Conservation (phyloP, 169 alveolate genomes). For the Cryptosporidium xiaoi region DNA sequence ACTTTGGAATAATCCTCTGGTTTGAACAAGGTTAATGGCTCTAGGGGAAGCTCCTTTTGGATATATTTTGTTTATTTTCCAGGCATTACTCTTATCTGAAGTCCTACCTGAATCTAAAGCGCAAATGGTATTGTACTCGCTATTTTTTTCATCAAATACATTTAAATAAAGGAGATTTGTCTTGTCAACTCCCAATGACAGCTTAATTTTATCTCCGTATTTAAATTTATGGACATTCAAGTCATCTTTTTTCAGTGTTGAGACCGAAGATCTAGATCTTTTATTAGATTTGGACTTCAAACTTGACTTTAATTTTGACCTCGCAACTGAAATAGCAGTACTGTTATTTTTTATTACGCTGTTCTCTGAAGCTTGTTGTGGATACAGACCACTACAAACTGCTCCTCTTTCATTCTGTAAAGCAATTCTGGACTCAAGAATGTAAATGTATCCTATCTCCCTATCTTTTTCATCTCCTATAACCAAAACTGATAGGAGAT, state of each 20-base stretch:
- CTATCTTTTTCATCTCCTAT: neutral
- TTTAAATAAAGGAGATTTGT: slow-evolving; percentile 17
- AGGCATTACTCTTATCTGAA: neutral
- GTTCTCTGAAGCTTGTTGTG: neutral
- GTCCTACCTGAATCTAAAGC: neutral
- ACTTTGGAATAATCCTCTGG: slow-evolving; percentile 2
- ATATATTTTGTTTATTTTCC: slow-evolving; percentile 6
- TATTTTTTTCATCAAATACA: slow-evolving; percentile 6
- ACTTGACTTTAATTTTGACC: too few species aligned
- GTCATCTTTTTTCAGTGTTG: too few species aligned
- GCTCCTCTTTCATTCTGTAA: slow-evolving; percentile 17
- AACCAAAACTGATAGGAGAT: slow-evolving; percentile 15
- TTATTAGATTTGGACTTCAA: too few species aligned
- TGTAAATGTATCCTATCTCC: slow-evolving; percentile 19
- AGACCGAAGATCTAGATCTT: too few species aligned
- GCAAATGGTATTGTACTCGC: slow-evolving; percentile 32
- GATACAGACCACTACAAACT: slow-evolving; percentile 54
- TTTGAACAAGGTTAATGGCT: neutral
- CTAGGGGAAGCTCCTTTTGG: slow-evolving; percentile 65
- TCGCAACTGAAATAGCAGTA: too few species aligned
- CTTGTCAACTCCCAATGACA: slow-evolving; percentile 34
- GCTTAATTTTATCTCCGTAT: slow-evolving; percentile 13
- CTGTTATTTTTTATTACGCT: too few species aligned
- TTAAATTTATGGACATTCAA: neutral
- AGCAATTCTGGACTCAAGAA: slow-evolving; percentile 44